These are phyloP conservation scores for Teratosphaeria viscida DNA, from an alignment of 2,329 filamentous ascomycete genomes.

Conservation along the genomic window DNA sequence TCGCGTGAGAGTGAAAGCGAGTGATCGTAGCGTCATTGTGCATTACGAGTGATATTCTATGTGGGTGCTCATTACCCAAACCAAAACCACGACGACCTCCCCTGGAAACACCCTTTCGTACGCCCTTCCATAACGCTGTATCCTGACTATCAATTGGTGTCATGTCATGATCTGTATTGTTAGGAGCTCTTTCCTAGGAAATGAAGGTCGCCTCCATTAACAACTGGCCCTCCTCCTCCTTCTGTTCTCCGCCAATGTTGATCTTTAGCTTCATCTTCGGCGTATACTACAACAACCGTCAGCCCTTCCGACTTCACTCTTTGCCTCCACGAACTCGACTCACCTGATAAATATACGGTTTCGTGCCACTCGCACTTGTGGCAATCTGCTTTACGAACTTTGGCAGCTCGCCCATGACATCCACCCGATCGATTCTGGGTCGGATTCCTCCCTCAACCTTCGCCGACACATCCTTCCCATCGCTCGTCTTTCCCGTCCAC, in stretches of 20 bases:
- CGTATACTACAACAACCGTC: constrained; percentile 49
- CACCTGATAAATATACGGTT: constrained; percentile 96
- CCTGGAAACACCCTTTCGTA: not conserved
- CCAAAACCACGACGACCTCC: not conserved
- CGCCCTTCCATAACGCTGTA: not conserved
- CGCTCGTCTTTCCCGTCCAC: constrained; percentile 70
- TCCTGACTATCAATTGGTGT: not conserved
- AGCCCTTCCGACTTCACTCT: not conserved
- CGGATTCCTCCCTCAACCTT: constrained; percentile 60
- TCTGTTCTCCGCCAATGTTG: constrained; percentile 71
- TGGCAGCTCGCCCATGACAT: constrained; percentile 94
- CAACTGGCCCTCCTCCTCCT: constrained; percentile 64
- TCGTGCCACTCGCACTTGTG: constrained; percentile 76
- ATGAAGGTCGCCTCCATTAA: constrained; percentile 97
- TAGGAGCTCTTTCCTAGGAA: constrained; percentile 34
- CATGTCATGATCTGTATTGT: not conserved
- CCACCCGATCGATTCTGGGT: constrained; percentile 66
- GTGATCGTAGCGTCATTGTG: not conserved
- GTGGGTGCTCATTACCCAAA: not conserved
- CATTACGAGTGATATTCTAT: not conserved
- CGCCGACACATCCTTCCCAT: constrained; percentile 62
- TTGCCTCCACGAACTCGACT: constrained; percentile 14
- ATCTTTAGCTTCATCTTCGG: constrained; percentile 68
- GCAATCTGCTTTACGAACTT: constrained; percentile 93
- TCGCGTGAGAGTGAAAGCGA: not conserved